Base-by-base conservation (phyloP, 2,329 filamentous ascomycete genomes). In the Ilyonectria sp. region DNA sequence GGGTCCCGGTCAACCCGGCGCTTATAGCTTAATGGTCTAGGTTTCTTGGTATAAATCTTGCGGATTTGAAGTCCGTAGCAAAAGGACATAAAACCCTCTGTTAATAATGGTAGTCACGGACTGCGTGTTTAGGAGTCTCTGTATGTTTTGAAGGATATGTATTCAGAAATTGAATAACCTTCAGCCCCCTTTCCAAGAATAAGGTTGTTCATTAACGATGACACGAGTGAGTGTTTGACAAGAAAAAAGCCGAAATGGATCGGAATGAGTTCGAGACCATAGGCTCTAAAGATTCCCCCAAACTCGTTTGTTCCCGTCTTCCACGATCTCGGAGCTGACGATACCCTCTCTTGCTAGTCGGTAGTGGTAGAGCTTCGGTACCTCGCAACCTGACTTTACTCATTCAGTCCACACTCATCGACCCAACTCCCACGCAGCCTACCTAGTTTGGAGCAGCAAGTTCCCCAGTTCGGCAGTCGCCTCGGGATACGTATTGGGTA, bases 1-100 rank as follows among this genome's bases (percentile, higher is more conserved):
- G 29, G 17, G 29, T 52, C 49, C 17, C 29, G 21, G 29, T n/a
- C 50, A 35, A 33, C n/a, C 29, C 31, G 31, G 29, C 31, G 50
- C 50, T 37, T 5, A 15, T 35, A 10, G 31, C 13, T 35, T 53
- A 53, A 53, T 53, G 11, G 47, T 26, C 19, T 52, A 46, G 58
- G 49, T 21, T 35, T 61, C 60, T 66, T 44, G 52, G 52, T 66
- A 60, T 60, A 64, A 54, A 53, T 47, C 58, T 61, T 60, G 17
- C 37, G 46, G 53, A 53, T 53, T 26, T 23, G 33, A 35, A 31
- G 29, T 35, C 26, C 47, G 52, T 66, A 46, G 35, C 26, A 46
- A 57, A 37, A 54, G 54, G 44, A 57, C 44, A 21, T 50, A 60
- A 21, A 60, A 43, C 50, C 40, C 50, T 56, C 46, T 47, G 35